Base-by-base conservation (phyloP, 2,329 filamentous ascomycete species). In the Penicillium olsonii region DNA sequence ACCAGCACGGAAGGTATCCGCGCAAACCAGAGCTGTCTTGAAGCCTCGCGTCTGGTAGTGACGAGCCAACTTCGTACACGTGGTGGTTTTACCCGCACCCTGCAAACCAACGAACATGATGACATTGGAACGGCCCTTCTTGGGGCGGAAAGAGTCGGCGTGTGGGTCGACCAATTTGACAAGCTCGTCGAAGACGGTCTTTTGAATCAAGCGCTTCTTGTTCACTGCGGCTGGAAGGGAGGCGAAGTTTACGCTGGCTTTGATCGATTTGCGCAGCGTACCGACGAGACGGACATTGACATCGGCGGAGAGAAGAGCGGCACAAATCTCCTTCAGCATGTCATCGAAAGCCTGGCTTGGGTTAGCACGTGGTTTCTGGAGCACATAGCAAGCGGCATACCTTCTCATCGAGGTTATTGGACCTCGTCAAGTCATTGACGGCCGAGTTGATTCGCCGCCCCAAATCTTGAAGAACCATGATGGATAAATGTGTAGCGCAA, bases 51-150 rank as follows among this genome's bases (percentile, higher is more conserved):
- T 90, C 71, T 95, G 89, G 74, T 99, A 99, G 79, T 95, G 92
- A 50, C 92, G 79, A 15, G 94, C 94, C 56, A 99, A 80, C 75
- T 99, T 99, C 34, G 94, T 99, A 81, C 94, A 97, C 11, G 92
- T 95, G 1, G 94, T 99, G 19, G 94, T 99, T 75, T 99, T 99
- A 71, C 94, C 94, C 5, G 92, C 90, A 78, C 94, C 94, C 74
- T 99, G 94, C 41, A 99, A 80, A 75, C 94, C 94, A 55, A 99
- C 94, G 70, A 99, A 97, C 94, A 99, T 99, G 73, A 99, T 96
- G 68, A 99, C 89, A 71, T 96, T 99, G 56, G 87, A 80, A 70
- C 91, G 94, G 58, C 92, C 91, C 76, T 97, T 99, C 77, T 95
- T 96, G 18, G 92, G 92, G 71, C 95, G 94, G 80, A 96, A 99